Evolutionary conservation across 2,329 filamentous ascomycete genomes (phyloP), one percentile per base, ranked within the genome.

Genomic region (Cytospora paraplurivora): DNA sequence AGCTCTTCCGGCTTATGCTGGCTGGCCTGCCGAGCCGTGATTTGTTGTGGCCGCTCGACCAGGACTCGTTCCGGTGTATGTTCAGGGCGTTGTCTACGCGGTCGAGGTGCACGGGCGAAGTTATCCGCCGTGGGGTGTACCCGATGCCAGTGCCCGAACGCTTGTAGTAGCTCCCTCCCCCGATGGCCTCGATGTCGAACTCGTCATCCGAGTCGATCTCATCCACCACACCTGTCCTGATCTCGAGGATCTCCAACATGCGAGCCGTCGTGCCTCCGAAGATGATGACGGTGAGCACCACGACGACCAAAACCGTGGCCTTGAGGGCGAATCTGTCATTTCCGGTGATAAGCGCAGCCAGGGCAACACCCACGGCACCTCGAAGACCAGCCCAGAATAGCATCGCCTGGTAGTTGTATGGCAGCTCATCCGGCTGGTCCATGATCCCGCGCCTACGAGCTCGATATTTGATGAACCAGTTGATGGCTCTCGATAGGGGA

Each of bases 301-400:
- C 95, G 0, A 98, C 95, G 11, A 99, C 93, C 12, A 99, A 81
- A n/a, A 99, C 94, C 0, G 95, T 99, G 7, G 95, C 95, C 70
- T 93, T 90, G 41, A 99, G 82, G 0, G 92, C 91, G 63, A 88
- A 89, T 0, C 88, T 88, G 72, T 96, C 95, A 59, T 88, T 86
- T 53, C 93, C 95, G 0, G 86, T 88, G 54, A 99, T 83, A 33
- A 96, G 90, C 27, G 94, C 94, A 37, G 95, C 95, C 54, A 99
- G 82, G 1, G 95, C 95, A 41, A 99, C 95, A 63, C 95, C 95
- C 70, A 99, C 95, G 54, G 95, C 95, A 71, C 95, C 95, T 67
- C 95, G 91, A 35, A 99, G 83, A 33, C 95, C 95, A 17, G 95
- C 95, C 95, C 95, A 99, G 79, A 96, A 99, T n/a, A 99, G 86